phyloP scores from a whole-genome alignment of 1,284 basidiomycete genomes.

The Moesziomyces sp. region DNA sequence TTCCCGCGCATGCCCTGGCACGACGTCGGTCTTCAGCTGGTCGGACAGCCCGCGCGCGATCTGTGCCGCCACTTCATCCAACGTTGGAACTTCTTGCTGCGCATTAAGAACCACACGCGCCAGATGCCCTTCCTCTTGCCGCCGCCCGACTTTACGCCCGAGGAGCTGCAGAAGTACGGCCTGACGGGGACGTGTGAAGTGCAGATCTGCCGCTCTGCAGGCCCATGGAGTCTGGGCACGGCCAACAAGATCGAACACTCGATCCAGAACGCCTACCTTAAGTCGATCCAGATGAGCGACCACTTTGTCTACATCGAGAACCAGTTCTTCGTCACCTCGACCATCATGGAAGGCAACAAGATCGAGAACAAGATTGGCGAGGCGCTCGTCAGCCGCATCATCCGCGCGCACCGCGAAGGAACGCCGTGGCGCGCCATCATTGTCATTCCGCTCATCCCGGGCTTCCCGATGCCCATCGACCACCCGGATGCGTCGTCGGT shows the following conservation, averaged over 20 bases:
- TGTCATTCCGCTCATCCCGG: constrained; percentile 90
- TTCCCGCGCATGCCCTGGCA: constrained; percentile 99
- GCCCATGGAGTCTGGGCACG: constrained; percentile 96
- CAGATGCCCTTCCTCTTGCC: constrained; percentile 94
- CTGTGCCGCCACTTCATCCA: constrained; percentile 94
- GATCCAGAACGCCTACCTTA: constrained; percentile 90
- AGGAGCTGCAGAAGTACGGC: constrained; percentile 82
- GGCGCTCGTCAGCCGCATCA: constrained; percentile 89
- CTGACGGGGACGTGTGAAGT: constrained; percentile 96
- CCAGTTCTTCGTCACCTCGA: constrained; percentile 98
- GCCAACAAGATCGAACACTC: constrained; percentile 86
- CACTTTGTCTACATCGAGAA: constrained; percentile 80
- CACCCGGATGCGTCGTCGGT: constrained; percentile 90
- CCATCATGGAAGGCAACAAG: constrained; percentile 83
- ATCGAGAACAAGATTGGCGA: constrained; percentile 96
- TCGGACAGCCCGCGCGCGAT: constrained; percentile 95
- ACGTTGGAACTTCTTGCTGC: constrained; percentile 72
- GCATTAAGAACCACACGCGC: constrained; percentile 79
- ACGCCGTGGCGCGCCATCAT: constrained; percentile 92
- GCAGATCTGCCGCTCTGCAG: constrained; percentile 94
- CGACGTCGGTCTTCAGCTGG: constrained; percentile 92
- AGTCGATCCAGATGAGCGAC: constrained; percentile 93
- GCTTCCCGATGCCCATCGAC: constrained; percentile 93
- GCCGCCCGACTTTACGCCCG: constrained; percentile 87
- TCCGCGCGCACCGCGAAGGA: constrained; percentile 84